Conservation (phyloP, 257 asterid genomes). For the Haberlea rhodopensis region DNA sequence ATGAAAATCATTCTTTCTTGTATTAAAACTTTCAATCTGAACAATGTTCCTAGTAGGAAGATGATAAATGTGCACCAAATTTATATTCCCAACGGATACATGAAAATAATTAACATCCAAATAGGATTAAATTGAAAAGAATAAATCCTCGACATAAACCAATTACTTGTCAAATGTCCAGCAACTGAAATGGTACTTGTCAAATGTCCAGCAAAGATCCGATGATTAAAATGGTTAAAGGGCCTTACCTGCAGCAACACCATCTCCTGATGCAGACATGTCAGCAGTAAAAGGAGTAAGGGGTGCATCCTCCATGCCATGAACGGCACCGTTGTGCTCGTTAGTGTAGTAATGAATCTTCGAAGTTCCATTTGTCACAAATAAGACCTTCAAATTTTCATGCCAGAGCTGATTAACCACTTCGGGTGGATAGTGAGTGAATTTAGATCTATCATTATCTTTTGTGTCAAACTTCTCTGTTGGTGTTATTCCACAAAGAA, state of each 20-base stretch:
- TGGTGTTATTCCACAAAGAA: constrained; percentile 72
- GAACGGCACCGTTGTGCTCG: constrained; percentile 66
- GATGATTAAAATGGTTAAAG: constrained; percentile 18
- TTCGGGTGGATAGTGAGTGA: constrained; percentile 77
- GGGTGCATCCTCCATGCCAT: constrained; percentile 92
- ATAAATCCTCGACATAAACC: background rate
- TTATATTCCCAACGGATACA: background rate
- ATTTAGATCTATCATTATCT: constrained; percentile 66
- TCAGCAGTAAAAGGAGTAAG: constrained; percentile 83
- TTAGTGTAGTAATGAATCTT: constrained; percentile 91
- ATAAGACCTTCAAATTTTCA: constrained; percentile 74
- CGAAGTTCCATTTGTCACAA: constrained; percentile 93
- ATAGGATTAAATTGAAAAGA: no score
- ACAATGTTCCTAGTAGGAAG: no score
- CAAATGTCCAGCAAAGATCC: constrained; percentile 5
- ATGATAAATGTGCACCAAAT: no score
- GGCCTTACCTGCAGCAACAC: constrained; percentile 79
- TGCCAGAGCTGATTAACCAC: constrained; percentile 79
- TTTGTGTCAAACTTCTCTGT: constrained; percentile 61
- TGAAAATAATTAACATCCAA: background rate
- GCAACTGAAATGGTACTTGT: background rate
- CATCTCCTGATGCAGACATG: constrained; percentile 94
- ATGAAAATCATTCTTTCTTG: no score
- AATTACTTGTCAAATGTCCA: no score
- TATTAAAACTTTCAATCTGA: no score